These are phyloP conservation scores for Cladosporium sp. DNA, from an alignment of 2,329 filamentous ascomycete species.

Conservation along the genomic window DNA sequence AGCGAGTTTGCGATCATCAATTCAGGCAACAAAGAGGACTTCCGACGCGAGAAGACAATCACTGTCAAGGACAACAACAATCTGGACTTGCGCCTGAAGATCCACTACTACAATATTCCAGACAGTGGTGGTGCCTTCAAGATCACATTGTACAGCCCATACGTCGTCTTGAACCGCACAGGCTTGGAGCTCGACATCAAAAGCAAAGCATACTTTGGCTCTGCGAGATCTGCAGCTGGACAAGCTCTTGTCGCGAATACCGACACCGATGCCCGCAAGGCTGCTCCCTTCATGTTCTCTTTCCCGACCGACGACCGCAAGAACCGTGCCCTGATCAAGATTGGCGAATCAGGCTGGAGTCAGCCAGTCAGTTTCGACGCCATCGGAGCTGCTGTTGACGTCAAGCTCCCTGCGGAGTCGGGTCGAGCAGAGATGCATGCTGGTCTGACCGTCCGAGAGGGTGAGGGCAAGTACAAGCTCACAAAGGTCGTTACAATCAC, in stretches of 20 bases:
- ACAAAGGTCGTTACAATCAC: conserved; percentile 92
- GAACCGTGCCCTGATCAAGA: conserved; percentile 82
- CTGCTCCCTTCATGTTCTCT: conserved; percentile 93
- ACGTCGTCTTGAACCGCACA: conserved; percentile 92
- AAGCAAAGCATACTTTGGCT: conserved; percentile 82
- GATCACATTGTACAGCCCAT: conserved; percentile 90
- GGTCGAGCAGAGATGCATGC: conserved; percentile 80
- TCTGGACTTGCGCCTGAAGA: conserved; percentile 70
- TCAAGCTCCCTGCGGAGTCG: conserved; percentile 70
- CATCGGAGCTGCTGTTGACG: conserved; percentile 87
- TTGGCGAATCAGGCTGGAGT: conserved; percentile 91
- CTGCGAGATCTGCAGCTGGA: conserved; percentile 77
- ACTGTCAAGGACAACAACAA: conserved; percentile 81
- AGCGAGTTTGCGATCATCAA: conserved; percentile 99
- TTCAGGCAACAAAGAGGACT: conserved; percentile 79
- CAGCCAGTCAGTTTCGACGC: conserved; percentile 97
- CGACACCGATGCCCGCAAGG: conserved; percentile 60
- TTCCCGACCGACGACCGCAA: conserved; percentile 83
- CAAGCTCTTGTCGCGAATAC: conserved; percentile 61
- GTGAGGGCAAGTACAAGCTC: conserved; percentile 95
- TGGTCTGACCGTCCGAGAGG: conserved; percentile 82
- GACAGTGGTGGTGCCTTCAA: conserved; percentile 94
- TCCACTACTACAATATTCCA: conserved; percentile 88
- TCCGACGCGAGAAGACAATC: conserved; percentile 74
- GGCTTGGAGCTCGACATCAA: conserved; percentile 83